Evolutionary conservation across 805 yeast species (phyloP).

Genomic region (Schwanniomyces pseudopolymorphus): DNA sequence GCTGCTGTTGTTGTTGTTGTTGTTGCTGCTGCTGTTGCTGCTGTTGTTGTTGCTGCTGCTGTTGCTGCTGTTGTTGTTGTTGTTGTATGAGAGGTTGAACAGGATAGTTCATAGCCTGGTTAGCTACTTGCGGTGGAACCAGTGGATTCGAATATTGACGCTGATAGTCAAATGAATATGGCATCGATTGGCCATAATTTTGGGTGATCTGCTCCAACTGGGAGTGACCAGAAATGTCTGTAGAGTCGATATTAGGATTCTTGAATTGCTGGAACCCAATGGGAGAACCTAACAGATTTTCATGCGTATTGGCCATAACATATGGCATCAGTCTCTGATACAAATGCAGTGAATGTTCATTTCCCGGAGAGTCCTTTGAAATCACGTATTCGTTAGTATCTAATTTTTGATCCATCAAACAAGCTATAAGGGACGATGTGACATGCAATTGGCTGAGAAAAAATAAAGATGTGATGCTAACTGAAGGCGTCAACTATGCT

Average conservation of each 20-base stretch:
- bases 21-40: no score
- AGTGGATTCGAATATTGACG: slow-evolving; percentile 5
- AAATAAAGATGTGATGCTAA: not conserved
- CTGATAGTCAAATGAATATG: slow-evolving; percentile 7
- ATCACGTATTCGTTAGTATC: slow-evolving; percentile 4
- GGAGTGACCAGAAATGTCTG: not conserved
- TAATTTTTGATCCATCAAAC: slow-evolving; percentile 7
- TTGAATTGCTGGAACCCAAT: slow-evolving; percentile 8
- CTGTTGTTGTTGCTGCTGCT: no score
- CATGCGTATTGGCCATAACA: slow-evolving; percentile 4
- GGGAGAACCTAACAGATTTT: slow-evolving; percentile 7
- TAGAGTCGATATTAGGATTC: slow-evolving; percentile 1
- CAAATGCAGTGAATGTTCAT: slow-evolving; percentile 1
- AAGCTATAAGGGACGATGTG: not conserved
- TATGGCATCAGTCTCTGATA: slow-evolving; percentile 7
- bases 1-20: no score
- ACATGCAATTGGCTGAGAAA: not conserved
- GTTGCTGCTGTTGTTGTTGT: no score
- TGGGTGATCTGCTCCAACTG: slow-evolving; percentile 5
- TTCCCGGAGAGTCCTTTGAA: slow-evolving; percentile 1
- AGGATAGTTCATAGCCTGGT: slow-evolving; percentile 17
- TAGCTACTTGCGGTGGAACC: slow-evolving; percentile 21
- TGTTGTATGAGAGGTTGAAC: slow-evolving; percentile 4
- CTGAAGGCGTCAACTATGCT: not conserved
- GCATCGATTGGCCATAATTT: slow-evolving; percentile 5